These are phyloP conservation scores for Gastrolobium villosum DNA, from an alignment of 306 rosid genomes.

Conservation along the genomic window DNA sequence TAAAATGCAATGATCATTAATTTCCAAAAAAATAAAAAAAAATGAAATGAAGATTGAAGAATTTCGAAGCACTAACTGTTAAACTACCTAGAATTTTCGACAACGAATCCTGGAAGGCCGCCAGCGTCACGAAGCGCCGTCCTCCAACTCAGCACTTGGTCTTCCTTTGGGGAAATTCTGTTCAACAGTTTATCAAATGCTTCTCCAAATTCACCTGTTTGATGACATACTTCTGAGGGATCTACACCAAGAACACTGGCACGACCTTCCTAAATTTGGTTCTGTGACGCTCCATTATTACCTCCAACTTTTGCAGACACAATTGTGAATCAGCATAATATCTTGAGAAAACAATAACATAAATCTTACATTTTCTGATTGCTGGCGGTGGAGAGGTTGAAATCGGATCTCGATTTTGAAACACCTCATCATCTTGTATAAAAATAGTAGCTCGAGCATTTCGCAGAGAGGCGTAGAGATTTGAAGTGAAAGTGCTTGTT, in stretches of 20 bases:
- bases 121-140: background rate
- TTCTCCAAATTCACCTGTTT: background rate
- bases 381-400: too few relatives aligned
- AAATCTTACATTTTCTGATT: too few relatives aligned
- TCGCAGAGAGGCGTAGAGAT: background rate
- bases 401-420: too few relatives aligned
- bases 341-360: too few relatives aligned
- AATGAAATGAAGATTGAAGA: too few relatives aligned
- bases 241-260: slow-evolving; percentile 9
- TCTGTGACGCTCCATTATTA: slow-evolving; percentile 16
- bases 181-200: background rate
- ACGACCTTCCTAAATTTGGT: background rate
- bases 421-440: too few relatives aligned
- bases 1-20: too few relatives aligned
- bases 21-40: too few relatives aligned
- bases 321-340: too few relatives aligned
- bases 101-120: background rate
- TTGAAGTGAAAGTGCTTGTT: background rate
- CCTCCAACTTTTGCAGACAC: background rate
- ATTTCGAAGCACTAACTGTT: too few relatives aligned
- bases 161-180: background rate
- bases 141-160: background rate
- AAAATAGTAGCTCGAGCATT: background rate
- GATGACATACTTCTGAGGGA: background rate
- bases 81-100: background rate